Percentiles rank a stretch among this genome's conserved stretches.
Evolutionary conservation across 768 basidiomycete genomes (phyloP).

Genomic region (Boletellus sp.): DNA sequence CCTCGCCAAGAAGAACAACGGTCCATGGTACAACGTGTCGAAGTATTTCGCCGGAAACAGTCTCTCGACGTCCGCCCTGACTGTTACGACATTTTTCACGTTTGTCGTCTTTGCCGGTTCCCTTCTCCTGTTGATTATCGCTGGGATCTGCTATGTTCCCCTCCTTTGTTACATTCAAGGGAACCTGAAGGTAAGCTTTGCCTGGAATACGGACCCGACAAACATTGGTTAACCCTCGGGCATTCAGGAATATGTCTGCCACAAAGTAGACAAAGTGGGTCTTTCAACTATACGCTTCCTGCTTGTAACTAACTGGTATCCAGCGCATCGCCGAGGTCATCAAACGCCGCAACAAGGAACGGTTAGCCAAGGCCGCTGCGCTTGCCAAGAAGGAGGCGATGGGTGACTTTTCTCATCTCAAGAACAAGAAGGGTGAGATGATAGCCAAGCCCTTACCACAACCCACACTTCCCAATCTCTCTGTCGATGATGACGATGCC

Average conservation of each 20-base stretch:
- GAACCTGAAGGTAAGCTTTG: slow-evolving; percentile 75
- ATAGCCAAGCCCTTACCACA: slow-evolving; percentile 81
- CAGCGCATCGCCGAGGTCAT: slow-evolving; percentile 92
- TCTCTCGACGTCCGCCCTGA: slow-evolving; percentile 76
- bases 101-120: slow-evolving; percentile 84
- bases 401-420: slow-evolving; percentile 87
- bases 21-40: slow-evolving; percentile 62
- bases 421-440: slow-evolving; percentile 88
- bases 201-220: neutral
- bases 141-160: slow-evolving; percentile 89
- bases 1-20: slow-evolving; percentile 47
- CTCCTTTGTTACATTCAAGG: slow-evolving; percentile 93
- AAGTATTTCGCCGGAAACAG: slow-evolving; percentile 80
- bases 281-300: neutral
- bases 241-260: slow-evolving; percentile 89
- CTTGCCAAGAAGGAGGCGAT: slow-evolving; percentile 88
- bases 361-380: slow-evolving; percentile 73
- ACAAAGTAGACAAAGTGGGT: slow-evolving; percentile 94
- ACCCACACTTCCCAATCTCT: slow-evolving; percentile 90
- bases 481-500: slow-evolving; percentile 68
- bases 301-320: slow-evolving; percentile 11
- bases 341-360: slow-evolving; percentile 85
- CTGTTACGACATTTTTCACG: slow-evolving; percentile 88
- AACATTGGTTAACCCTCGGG: neutral
- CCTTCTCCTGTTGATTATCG: slow-evolving; percentile 73